These are phyloP conservation scores for Tuber umbilicatum DNA, from an alignment of 495 filamentous ascomycete species.

Conservation along the genomic window DNA sequence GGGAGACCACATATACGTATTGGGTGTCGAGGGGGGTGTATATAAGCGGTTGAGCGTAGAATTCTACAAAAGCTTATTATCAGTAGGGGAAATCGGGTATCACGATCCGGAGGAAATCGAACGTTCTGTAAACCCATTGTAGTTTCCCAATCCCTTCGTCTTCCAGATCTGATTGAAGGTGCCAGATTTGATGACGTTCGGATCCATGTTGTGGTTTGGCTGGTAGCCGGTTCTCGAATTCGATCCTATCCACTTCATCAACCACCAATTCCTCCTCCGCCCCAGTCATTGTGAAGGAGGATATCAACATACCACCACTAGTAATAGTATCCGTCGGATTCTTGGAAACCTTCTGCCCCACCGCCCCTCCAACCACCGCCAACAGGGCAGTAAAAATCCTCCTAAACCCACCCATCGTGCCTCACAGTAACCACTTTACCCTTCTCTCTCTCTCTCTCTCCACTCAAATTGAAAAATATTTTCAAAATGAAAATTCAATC, in stretches of 20 bases:
- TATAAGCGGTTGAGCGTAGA: conserved; percentile 40
- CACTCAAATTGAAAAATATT: not conserved
- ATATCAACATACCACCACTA: conserved; percentile 27
- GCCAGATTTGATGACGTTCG: conserved; percentile 33
- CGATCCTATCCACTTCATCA: conserved; percentile 23
- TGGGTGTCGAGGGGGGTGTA: conserved; percentile 41
- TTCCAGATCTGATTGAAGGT: conserved; percentile 40
- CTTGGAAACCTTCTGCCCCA: conserved; percentile 23
- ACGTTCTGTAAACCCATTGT: conserved; percentile 41
- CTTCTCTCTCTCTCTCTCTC: not conserved
- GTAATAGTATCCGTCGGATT: conserved; percentile 41
- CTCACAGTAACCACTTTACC: not conserved
- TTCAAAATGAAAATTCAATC: not conserved
- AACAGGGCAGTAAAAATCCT: not conserved
- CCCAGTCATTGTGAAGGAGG: not conserved
- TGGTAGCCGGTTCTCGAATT: conserved; percentile 31
- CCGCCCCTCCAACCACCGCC: not conserved
- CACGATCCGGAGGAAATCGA: not conserved
- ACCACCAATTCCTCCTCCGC: not conserved
- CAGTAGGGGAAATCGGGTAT: not conserved
- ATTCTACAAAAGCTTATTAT: conserved; percentile 22
- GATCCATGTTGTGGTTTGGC: conserved; percentile 38
- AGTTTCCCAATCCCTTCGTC: conserved; percentile 34
- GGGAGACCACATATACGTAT: conserved; percentile 47
- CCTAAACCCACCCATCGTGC: not conserved